These are phyloP conservation scores for Neurospora sp. DNA, from an alignment of 2,329 filamentous ascomycete genomes.

Conservation along the genomic window DNA sequence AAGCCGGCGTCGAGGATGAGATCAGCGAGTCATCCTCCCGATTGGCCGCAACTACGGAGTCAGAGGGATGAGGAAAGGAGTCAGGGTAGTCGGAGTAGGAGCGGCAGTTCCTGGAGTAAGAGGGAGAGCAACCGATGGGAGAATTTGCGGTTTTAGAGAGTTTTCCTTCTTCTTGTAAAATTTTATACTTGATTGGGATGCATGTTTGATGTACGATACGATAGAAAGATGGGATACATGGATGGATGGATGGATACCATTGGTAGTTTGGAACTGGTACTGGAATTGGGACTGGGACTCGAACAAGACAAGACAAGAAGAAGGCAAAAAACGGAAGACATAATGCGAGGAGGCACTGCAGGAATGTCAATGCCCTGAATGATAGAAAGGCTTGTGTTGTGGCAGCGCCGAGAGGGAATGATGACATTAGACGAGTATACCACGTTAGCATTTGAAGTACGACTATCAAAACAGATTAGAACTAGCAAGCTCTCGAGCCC, in stretches of 20 bases:
- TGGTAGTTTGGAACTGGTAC: not conserved
- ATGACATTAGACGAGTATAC: not conserved
- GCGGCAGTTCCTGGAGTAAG: slow-evolving; percentile 26
- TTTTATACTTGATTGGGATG: not conserved
- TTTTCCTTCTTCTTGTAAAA: not conserved
- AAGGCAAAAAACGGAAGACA: not conserved
- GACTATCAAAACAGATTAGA: not conserved
- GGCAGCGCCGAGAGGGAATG: not conserved
- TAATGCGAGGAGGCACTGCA: not conserved
- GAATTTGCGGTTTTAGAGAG: not conserved
- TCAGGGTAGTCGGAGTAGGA: slow-evolving; percentile 27
- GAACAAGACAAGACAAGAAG: not conserved
- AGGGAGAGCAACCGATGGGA: not conserved
- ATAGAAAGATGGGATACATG: not conserved
- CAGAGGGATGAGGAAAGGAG: slow-evolving; percentile 7
- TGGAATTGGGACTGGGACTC: not conserved
- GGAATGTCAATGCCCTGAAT: not conserved
- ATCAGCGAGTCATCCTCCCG: not conserved
- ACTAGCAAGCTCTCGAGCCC: not conserved
- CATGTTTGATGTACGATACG: not conserved
- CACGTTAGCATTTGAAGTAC: not conserved
- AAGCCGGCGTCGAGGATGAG: not conserved
- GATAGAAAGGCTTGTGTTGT: not conserved
- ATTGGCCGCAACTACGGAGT: not conserved
- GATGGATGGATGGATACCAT: not conserved